phyloP scores from a whole-genome alignment of 1,139 yeast species.

The Yamadazyma dendronema region DNA sequence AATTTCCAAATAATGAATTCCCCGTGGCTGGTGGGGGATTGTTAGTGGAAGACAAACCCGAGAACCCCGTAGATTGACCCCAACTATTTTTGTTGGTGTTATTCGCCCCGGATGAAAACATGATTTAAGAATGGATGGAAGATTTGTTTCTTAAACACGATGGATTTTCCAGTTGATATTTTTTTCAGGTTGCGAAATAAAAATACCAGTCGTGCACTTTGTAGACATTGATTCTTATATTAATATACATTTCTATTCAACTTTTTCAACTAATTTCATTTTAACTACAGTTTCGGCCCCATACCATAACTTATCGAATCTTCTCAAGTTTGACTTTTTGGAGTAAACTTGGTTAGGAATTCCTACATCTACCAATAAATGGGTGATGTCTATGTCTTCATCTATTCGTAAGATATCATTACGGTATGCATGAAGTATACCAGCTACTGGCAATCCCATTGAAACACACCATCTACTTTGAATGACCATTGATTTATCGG shows the following conservation, averaged over 20 bases:
- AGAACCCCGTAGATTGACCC: constrained; percentile 17
- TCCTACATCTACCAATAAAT: constrained; percentile 67
- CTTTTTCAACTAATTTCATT: constrained; percentile 9
- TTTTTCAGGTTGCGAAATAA: constrained; percentile 1
- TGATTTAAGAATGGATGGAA: too few species aligned
- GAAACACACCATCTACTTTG: constrained; percentile 59
- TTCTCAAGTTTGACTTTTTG: constrained; percentile 39
- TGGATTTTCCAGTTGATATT: background rate
- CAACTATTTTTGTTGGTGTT: constrained; percentile 11
- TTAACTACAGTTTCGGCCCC: constrained; percentile 32
- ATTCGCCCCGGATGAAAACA: constrained; percentile 9
- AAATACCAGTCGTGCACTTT: constrained; percentile 2
- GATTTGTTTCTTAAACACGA: background rate
- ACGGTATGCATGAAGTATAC: constrained; percentile 61
- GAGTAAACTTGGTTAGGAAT: constrained; percentile 54
- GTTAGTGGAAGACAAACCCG: constrained; percentile 18
- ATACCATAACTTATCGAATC: constrained; percentile 46
- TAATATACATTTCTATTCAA: background rate
- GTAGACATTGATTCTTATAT: too few species aligned
- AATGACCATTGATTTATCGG: constrained; percentile 30
- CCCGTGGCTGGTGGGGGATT: background rate
- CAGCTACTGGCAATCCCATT: constrained; percentile 71
- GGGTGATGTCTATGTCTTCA: constrained; percentile 38
- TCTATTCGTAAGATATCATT: constrained; percentile 28
- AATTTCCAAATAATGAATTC: constrained; percentile 17